Evolutionary conservation across 2,329 filamentous ascomycete genomes (phyloP).

Genomic region (Pseudogymnoascus sp.): DNA sequence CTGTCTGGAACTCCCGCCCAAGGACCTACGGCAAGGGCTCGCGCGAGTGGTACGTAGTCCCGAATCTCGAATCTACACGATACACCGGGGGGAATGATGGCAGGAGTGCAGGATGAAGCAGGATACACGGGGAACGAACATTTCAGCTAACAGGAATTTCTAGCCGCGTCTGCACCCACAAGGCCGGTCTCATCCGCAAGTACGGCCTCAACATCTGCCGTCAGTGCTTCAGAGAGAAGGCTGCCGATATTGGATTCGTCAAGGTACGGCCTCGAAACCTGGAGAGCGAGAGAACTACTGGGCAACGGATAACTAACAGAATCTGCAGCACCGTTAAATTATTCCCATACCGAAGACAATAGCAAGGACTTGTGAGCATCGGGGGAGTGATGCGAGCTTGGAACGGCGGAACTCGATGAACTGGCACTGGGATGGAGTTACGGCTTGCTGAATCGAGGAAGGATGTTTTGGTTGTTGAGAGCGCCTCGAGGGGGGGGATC

Average conservation of each 20-base stretch:
- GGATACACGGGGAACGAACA: neutral
- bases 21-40: constrained; percentile 96
- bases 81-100: constrained; percentile 21
- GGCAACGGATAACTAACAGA: constrained; percentile 9
- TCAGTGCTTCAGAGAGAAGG: constrained; percentile 72
- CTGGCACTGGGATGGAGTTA: constrained; percentile 12
- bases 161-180: constrained; percentile 85
- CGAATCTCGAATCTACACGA: constrained; percentile 17
- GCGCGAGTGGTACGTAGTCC: constrained; percentile 70
- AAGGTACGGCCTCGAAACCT: constrained; percentile 43
- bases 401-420: constrained; percentile 10
- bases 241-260: constrained; percentile 65
- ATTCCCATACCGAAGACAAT: constrained; percentile 9
- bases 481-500: constrained; percentile 10
- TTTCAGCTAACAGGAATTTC: constrained; percentile 19
- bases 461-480: constrained; percentile 8
- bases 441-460: constrained; percentile 12
- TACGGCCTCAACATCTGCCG: constrained; percentile 90
- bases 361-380: constrained; percentile 10
- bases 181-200: constrained; percentile 98
- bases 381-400: constrained; percentile 9
- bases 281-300: neutral
- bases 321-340: constrained; percentile 13
- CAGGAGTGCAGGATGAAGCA: constrained; percentile 12
- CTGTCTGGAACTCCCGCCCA: constrained; percentile 98